Conservation (phyloP, 2,329 filamentous ascomycete genomes). For the Dryadomyces sulphureus region DNA sequence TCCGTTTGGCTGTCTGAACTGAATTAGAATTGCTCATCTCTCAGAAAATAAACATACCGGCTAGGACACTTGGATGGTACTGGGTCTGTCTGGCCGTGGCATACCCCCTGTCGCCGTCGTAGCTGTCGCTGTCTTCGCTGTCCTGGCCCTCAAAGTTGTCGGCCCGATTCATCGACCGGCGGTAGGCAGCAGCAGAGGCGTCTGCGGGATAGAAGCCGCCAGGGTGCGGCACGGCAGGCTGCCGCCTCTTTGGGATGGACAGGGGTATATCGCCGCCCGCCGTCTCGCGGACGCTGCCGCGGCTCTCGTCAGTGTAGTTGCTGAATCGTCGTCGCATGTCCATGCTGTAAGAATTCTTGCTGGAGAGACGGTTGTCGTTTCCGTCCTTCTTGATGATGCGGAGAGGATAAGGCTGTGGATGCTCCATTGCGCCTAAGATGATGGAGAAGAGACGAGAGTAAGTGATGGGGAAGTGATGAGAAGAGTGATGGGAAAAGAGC, state of each 20-base stretch:
- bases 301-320: constrained; percentile 14
- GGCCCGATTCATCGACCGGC: constrained; percentile 3
- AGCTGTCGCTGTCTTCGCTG: not conserved
- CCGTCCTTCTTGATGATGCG: constrained; percentile 9
- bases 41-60: no score
- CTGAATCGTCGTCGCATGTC: constrained; percentile 8
- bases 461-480: no score
- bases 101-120: not conserved
- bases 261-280: constrained; percentile 15
- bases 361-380: not conserved
- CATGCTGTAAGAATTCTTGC: not conserved
- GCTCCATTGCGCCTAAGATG: not conserved
- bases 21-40: no score
- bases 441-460: not conserved
- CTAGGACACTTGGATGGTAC: not conserved
- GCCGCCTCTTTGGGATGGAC: constrained; percentile 21
- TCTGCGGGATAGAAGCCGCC: constrained; percentile 5
- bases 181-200: not conserved
- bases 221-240: not conserved
- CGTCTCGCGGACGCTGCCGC: constrained; percentile 14
- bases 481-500: not conserved
- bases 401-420: constrained; percentile 8
- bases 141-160: constrained; percentile 5
- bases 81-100: not conserved
- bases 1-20: no score